Evolutionary conservation across 352 stramenopile species (phyloP), one percentile per base, ranked within the genome.

Genomic region (Globisporangium spinosum): DNA sequence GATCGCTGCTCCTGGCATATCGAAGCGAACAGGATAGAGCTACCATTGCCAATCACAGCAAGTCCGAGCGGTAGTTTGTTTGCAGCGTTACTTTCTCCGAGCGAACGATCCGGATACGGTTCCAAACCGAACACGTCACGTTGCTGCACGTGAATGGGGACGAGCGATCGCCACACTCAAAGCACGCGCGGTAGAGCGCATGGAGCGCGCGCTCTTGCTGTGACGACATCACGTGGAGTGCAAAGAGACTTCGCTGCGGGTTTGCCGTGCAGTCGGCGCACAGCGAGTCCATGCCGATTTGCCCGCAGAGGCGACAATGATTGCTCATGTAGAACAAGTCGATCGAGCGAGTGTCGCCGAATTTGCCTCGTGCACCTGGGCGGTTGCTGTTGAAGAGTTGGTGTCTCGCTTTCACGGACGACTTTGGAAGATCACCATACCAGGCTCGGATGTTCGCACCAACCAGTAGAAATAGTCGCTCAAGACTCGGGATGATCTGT

Each of bases 281-380:
- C 7, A 92, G 64, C 4, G 70, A 57, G 40, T 80, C 73, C 45
- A 74, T 82, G 0, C 84, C 86, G n/a, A 91, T 76, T 6, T 77
- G 73, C 1, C 87, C 82, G 34, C 89, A 96, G 0, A 96, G 73
- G 0, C 73, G 80, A 54, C 89, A 96, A 64, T 91, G 87, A 38
- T 90, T 89, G 70, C 89, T 96, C 70, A 82, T 65, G 76, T 96
- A 96, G 59, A 89, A 96, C 27, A 81, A 86, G 69, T 96, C 89
- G 53, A 96, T 96, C 0, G 83, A 83, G 35, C 78, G 74, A 59
- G 73, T 61, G 20, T 72, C 64, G 3, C 60, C 32, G 25, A 34
- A 20, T 32, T 78, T 75, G 0, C 64, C 62, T 27, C 69, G 71
- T 43, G 49, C 55, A 17, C 55, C 38, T 63, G 70, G 62, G 34